These are phyloP conservation scores for Rhododendron molle DNA, from an alignment of 148 eudicot species.

Conservation along the genomic window DNA sequence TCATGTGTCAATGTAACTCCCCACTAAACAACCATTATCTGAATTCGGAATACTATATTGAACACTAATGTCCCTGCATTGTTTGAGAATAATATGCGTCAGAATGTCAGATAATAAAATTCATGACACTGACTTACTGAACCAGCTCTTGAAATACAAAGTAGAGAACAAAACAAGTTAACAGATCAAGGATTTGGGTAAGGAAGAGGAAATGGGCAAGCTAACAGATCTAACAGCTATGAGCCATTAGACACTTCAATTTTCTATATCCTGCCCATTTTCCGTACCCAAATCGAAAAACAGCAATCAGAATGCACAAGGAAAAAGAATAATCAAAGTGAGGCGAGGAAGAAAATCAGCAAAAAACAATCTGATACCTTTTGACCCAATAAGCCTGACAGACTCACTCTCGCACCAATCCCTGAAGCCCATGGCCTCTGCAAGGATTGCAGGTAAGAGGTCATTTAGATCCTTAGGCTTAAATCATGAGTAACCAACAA, in stretches of 20 bases:
- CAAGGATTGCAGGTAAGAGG: slow-evolving; percentile 8
- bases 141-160: background rate
- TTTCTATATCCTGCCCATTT: background rate
- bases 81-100: background rate
- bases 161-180: background rate
- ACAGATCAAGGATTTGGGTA: background rate
- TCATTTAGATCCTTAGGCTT: background rate
- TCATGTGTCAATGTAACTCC: background rate
- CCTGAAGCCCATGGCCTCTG: slow-evolving; percentile 94
- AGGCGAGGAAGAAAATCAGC: background rate
- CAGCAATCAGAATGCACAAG: background rate
- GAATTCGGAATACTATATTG: background rate
- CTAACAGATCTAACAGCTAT: background rate
- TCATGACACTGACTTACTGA: background rate
- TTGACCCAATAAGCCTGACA: slow-evolving; percentile 74
- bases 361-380: slow-evolving; percentile 41
- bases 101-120: background rate
- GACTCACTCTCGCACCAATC: slow-evolving; percentile 97
- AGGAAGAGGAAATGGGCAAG: background rate
- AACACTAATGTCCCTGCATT: background rate
- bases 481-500: background rate
- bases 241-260: background rate
- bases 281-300: background rate
- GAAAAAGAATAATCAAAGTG: background rate
- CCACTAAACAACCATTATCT: background rate